Conservation (phyloP, 2,329 filamentous ascomycete species). For the Phialemonium atrogriseum region DNA sequence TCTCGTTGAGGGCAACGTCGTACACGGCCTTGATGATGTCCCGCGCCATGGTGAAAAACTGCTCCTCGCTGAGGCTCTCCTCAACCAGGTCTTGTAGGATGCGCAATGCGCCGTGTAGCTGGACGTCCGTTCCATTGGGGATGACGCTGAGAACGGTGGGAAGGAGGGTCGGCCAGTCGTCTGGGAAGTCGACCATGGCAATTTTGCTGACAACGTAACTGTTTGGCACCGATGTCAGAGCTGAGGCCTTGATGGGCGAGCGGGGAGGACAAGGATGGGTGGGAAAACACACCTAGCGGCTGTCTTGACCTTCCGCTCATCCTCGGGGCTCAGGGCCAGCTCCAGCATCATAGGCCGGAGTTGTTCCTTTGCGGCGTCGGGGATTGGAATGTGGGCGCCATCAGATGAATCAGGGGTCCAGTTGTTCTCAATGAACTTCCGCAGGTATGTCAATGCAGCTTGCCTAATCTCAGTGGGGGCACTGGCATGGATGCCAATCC, state of each 20-base stretch:
- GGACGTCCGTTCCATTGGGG: constrained; percentile 63
- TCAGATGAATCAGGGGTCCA: constrained; percentile 75
- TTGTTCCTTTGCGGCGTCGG: constrained; percentile 63
- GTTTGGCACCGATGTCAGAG: constrained; percentile 6
- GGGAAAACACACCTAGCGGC: constrained; percentile 62
- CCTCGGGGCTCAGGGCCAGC: constrained; percentile 63
- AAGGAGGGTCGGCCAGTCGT: constrained; percentile 87
- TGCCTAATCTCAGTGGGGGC: constrained; percentile 72
- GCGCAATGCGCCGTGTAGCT: constrained; percentile 82
- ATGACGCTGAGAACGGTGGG: constrained; percentile 73
- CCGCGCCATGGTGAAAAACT: constrained; percentile 85
- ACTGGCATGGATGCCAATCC: constrained; percentile 69
- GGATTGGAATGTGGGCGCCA: constrained; percentile 55
- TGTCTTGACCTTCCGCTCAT: constrained; percentile 79
- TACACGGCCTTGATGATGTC: constrained; percentile 81
- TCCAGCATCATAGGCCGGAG: constrained; percentile 69
- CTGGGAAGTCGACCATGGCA: constrained; percentile 84
- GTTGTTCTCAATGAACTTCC: constrained; percentile 73
- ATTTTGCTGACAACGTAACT: constrained; percentile 84
- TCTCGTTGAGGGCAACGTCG: constrained; percentile 68
- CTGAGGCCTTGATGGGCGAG: not conserved
- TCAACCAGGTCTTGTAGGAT: constrained; percentile 87
- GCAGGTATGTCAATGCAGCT: constrained; percentile 69
- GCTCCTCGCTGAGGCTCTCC: constrained; percentile 85
- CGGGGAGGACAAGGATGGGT: not conserved